Evolutionary conservation across 2,329 filamentous ascomycete genomes (phyloP).

Genomic region (Hysterium pulicare): DNA sequence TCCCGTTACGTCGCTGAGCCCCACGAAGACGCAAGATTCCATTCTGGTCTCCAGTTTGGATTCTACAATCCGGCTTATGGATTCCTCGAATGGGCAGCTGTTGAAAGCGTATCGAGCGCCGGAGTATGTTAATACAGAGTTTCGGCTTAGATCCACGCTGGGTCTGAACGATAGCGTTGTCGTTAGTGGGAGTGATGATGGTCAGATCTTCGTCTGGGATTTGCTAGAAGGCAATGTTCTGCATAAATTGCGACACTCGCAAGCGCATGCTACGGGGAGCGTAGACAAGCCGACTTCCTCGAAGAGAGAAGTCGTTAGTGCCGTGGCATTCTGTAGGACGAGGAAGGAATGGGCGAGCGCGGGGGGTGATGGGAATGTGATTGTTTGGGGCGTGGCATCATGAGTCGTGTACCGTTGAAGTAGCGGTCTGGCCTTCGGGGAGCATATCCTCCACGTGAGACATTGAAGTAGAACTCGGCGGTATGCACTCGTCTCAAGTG

Average conservation of each 20-base stretch:
- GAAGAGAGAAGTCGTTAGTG: slow-evolving; percentile 47
- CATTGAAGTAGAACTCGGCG: no score
- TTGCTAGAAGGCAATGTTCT: slow-evolving; percentile 68
- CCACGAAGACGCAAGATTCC: slow-evolving; percentile 70
- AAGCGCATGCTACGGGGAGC: slow-evolving; percentile 21
- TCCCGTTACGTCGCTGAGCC: slow-evolving; percentile 70
- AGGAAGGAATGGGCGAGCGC: slow-evolving; percentile 49
- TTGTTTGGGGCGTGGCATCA: slow-evolving; percentile 3
- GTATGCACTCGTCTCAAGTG: no score
- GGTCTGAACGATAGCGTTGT: slow-evolving; percentile 75
- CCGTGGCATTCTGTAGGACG: slow-evolving; percentile 46
- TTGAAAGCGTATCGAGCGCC: slow-evolving; percentile 66
- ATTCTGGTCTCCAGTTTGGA: slow-evolving; percentile 74
- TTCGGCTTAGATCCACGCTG: slow-evolving; percentile 73
- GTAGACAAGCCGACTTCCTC: slow-evolving; percentile 11
- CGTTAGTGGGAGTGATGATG: slow-evolving; percentile 76
- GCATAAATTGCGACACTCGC: slow-evolving; percentile 54
- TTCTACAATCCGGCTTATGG: slow-evolving; percentile 74
- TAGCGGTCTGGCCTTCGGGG: no score
- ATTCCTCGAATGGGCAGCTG: slow-evolving; percentile 69
- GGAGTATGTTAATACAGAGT: slow-evolving; percentile 60
- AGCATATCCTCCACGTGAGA: no score
- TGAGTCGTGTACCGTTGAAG: no score
- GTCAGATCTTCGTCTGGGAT: slow-evolving; percentile 78
- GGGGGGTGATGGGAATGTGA: slow-evolving; percentile 41